A percentile compares a stretch with the other conserved stretches of the same genome.
Conservation (phyloP, 2,329 filamentous ascomycete genomes). For the Claviceps lovelessii region DNA sequence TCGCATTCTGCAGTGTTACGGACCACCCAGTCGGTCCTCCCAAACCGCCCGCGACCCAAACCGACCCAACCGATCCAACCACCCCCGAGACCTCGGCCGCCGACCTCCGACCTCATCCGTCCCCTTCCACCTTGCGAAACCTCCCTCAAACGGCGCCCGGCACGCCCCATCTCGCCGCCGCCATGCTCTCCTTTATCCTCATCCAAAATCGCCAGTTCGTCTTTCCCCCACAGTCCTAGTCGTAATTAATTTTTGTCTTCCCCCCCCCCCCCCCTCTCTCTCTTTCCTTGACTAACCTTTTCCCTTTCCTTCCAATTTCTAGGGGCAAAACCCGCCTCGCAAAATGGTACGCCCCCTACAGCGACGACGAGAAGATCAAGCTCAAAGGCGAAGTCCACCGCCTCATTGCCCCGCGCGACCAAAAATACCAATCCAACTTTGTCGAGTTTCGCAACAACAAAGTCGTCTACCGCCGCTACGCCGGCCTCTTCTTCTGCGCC, state of each 20-base stretch:
- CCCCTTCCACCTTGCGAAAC: neutral
- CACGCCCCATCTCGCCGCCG: slow-evolving; percentile 1
- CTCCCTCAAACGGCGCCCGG: neutral
- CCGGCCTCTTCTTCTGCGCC: slow-evolving; percentile 96
- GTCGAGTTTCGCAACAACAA: slow-evolving; percentile 93
- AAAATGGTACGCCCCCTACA: slow-evolving; percentile 98
- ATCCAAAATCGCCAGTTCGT: slow-evolving; percentile 76
- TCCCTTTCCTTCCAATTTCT: neutral
- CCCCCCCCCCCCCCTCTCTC: neutral
- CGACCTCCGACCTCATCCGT: neutral
- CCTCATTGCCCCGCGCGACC: slow-evolving; percentile 90
- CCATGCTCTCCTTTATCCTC: slow-evolving; percentile 70
- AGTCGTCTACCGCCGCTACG: slow-evolving; percentile 94
- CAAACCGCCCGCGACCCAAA: neutral
- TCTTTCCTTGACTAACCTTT: neutral
- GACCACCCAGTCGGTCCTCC: too few relatives aligned
- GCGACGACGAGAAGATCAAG: slow-evolving; percentile 97
- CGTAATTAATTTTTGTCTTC: neutral
- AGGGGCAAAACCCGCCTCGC: slow-evolving; percentile 97
- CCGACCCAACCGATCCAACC: neutral
- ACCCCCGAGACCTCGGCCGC: neutral
- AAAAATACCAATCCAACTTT: slow-evolving; percentile 99
- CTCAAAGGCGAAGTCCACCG: slow-evolving; percentile 98
- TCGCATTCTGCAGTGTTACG: too few relatives aligned
- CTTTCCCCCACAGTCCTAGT: neutral